Conservation (phyloP, 345 rosid genomes). For the Cardamine occulta region DNA sequence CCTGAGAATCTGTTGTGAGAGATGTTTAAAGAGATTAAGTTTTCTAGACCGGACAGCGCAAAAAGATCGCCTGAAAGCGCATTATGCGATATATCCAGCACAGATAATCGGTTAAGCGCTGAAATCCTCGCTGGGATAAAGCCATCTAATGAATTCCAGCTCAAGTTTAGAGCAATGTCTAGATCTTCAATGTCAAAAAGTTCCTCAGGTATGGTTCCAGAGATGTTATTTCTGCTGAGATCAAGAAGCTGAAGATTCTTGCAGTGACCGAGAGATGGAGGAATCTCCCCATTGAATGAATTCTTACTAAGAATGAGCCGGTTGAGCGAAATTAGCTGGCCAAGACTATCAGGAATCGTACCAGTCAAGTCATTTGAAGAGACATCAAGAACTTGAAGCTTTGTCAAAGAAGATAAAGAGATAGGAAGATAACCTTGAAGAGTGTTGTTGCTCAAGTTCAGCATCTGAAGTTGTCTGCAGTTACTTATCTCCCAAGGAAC, state of each 20-base stretch:
- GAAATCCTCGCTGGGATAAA: conserved; percentile 59
- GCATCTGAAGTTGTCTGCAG: conserved; percentile 69
- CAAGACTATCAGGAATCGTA: conserved; percentile 57
- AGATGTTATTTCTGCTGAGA: conserved; percentile 64
- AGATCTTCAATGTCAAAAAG: conserved; percentile 65
- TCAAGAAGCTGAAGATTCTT: conserved; percentile 72
- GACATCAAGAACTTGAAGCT: conserved; percentile 69
- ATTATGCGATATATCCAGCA: conserved; percentile 71
- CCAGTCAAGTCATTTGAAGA: conserved; percentile 59
- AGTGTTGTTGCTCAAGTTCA: conserved; percentile 83
- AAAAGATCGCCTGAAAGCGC: conserved; percentile 63
- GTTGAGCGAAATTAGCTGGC: conserved; percentile 62
- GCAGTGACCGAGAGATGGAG: conserved; percentile 61
- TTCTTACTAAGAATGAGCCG: conserved; percentile 58
- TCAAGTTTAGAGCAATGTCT: conserved; percentile 73
- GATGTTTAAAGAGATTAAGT: conserved; percentile 71
- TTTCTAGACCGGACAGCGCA: conserved; percentile 54
- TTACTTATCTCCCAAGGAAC: conserved; percentile 75
- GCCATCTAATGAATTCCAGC: conserved; percentile 69
- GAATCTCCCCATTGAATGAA: conserved; percentile 57
- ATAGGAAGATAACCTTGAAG: conserved; percentile 67
- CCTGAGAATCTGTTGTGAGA: conserved; percentile 83
- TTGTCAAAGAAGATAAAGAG: conserved; percentile 61
- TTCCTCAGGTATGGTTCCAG: conserved; percentile 59
- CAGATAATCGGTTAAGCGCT: conserved; percentile 59